Conservation (phyloP, 768 basidiomycete genomes). For the Hemileccinum rubropunctum region DNA sequence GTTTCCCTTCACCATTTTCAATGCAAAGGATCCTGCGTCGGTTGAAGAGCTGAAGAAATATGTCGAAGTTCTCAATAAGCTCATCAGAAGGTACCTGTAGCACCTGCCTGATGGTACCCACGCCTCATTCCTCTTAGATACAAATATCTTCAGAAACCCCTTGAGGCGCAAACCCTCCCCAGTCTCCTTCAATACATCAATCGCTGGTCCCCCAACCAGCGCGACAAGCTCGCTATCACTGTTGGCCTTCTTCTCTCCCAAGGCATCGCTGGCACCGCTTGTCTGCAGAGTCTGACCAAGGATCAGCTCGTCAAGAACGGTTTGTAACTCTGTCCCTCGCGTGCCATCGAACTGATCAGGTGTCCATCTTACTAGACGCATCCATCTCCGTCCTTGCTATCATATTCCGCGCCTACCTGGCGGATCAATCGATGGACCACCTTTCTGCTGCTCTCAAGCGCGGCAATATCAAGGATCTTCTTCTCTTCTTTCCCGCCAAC, state of each 20-base stretch:
- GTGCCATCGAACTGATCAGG: background rate
- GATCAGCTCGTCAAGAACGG: slow-evolving; percentile 97
- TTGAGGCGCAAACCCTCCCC: slow-evolving; percentile 83
- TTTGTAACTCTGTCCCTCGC: slow-evolving; percentile 27
- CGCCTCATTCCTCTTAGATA: slow-evolving; percentile 53
- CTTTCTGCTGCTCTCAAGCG: slow-evolving; percentile 78
- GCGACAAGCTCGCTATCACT: slow-evolving; percentile 81
- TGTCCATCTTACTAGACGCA: slow-evolving; percentile 51
- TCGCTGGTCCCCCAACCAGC: slow-evolving; percentile 74
- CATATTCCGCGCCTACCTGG: slow-evolving; percentile 79
- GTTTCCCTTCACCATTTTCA: slow-evolving; percentile 87
- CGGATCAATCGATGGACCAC: slow-evolving; percentile 86
- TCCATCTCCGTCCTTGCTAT: slow-evolving; percentile 72
- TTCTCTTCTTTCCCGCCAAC: slow-evolving; percentile 83
- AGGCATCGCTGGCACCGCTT: slow-evolving; percentile 74
- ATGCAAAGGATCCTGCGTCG: slow-evolving; percentile 74
- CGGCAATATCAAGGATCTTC: slow-evolving; percentile 81
- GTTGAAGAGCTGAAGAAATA: slow-evolving; percentile 90
- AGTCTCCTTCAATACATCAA: slow-evolving; percentile 85
- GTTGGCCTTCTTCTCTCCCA: slow-evolving; percentile 82
- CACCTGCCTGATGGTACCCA: slow-evolving; percentile 1
- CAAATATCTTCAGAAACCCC: slow-evolving; percentile 97
- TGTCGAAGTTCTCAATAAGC: slow-evolving; percentile 91
- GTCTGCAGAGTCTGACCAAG: slow-evolving; percentile 80
- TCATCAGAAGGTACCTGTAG: slow-evolving; percentile 76